Base-by-base conservation (phyloP, 208 protist species). In the Leishmania gerbilli region DNA sequence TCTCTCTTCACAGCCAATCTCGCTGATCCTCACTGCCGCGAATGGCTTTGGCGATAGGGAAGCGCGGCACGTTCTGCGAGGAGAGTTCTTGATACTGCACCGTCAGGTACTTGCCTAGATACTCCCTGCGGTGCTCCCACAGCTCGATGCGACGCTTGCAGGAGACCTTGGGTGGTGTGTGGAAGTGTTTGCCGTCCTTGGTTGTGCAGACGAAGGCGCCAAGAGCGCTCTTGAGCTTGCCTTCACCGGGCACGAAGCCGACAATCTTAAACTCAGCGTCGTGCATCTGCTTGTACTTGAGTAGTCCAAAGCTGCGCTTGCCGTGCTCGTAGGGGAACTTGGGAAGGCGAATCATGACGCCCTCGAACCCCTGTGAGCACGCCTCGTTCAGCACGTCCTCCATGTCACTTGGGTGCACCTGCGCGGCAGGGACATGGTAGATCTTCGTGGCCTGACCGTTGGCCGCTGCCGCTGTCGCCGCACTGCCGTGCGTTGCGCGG, bases 281-380 rank as follows among this genome's bases (percentile, higher is more conserved):
- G 80, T 96, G 92, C 95, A 98, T 98, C 42, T 91, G 88, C 77
- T 97, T 97, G 84, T 96, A 97, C 90, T 98, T 98, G 67, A 98
- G 87, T 21, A 98, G 86, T 21, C 92, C 93, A 82, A 95, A 95
- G 84, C 92, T 96, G 74, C 95, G 93, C 85, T 95, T 95, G 42
- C 95, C 95, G 87, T 95, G 91, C 77, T 96, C 92, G 84, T 98
- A 98, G 6, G 93, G 92, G 74, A 95, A 95, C 65, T 89, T 79
- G 5, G 93, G 93, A 4, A 91, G 86, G 51, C 95, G 95, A 72
- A 98, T 94, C 90, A 98, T 97, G 15, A 98, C 90, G 0, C 95
- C 95, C 72, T 98, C 95, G 71, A 96, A 97, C 27, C 95, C 95
- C 80, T 96, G 94, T 58, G 90, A 92, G 81, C 91, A 96, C 34